Percentiles rank a stretch among this genome's conserved stretches.
These are phyloP conservation scores for Pythium scleroteichum DNA, from an alignment of 352 stramenopile species.

Conservation along the genomic window DNA sequence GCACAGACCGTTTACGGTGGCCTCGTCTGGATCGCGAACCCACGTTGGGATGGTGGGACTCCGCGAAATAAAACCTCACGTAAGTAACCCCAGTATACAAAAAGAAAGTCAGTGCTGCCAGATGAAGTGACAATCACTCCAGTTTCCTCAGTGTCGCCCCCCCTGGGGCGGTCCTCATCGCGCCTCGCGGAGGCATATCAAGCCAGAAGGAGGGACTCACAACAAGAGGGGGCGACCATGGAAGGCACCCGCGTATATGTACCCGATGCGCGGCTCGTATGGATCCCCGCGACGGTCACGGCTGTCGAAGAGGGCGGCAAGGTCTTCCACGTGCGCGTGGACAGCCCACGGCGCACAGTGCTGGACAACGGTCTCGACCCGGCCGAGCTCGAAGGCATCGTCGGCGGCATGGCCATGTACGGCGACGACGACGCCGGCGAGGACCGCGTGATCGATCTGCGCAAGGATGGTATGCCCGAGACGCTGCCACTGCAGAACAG, in stretches of 20 bases:
- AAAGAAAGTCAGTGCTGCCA: constrained; percentile 7
- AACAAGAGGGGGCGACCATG: constrained; percentile 34
- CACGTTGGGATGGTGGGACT: neutral
- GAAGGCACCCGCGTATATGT: constrained; percentile 83
- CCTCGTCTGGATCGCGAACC: neutral
- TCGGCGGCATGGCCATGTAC: constrained; percentile 1
- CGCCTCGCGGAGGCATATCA: constrained; percentile 17
- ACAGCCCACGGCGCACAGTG: constrained; percentile 27
- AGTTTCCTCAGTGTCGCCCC: constrained; percentile 16
- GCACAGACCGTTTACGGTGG: neutral
- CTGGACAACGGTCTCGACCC: constrained; percentile 12
- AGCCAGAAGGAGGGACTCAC: constrained; percentile 18
- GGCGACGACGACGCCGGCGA: constrained; percentile 31
- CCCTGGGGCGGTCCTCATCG: constrained; percentile 6
- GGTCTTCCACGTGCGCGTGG: constrained; percentile 67
- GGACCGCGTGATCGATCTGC: constrained; percentile 69
- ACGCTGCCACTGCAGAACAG: constrained; percentile 78
- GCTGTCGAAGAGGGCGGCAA: constrained; percentile 59
- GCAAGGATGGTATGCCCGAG: constrained; percentile 73
- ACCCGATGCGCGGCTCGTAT: constrained; percentile 77
- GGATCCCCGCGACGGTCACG: constrained; percentile 78
- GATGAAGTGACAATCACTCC: constrained; percentile 25
- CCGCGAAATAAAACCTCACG: constrained; percentile 21
- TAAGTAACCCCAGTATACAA: constrained; percentile 1
- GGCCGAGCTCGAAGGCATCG: constrained; percentile 27